Conservation (phyloP, 192 early-diverging fungal species). For the Backusella liffmaniae region DNA sequence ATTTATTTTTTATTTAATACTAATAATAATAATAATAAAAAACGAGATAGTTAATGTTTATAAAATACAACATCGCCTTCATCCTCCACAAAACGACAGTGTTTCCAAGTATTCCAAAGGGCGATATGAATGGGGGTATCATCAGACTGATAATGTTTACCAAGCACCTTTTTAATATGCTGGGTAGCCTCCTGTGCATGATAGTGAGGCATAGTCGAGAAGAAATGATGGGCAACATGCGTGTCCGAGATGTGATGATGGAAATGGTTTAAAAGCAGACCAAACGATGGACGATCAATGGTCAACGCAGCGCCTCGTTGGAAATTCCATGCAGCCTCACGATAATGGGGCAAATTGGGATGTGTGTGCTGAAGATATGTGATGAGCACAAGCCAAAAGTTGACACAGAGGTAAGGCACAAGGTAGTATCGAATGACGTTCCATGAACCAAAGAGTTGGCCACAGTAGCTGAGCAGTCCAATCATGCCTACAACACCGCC, state of each 20-base stretch:
- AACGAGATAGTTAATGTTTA: constrained; percentile 39
- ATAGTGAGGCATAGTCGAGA: constrained; percentile 98
- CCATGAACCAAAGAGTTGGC: constrained; percentile 45
- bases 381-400: constrained; percentile 96
- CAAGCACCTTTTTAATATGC: constrained; percentile 77
- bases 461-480: constrained; percentile 49
- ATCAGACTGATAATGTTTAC: constrained; percentile 79
- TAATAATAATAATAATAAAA: not conserved
- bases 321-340: constrained; percentile 85
- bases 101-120: constrained; percentile 63
- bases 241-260: constrained; percentile 84
- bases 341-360: constrained; percentile 85
- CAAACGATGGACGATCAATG: constrained; percentile 83
- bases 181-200: constrained; percentile 85
- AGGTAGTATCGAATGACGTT: constrained; percentile 82
- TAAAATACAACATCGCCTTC: constrained; percentile 77
- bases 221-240: constrained; percentile 95
- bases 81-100: constrained; percentile 93
- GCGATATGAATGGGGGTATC: constrained; percentile 64
- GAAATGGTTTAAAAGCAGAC: constrained; percentile 81
- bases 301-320: constrained; percentile 85
- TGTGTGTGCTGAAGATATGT: constrained; percentile 95
- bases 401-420: constrained; percentile 90
- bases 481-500: constrained; percentile 57
- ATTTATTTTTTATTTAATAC: too few species aligned